Evolutionary conservation across 2,329 filamentous ascomycete species (phyloP).

Genomic region (Fusarium sp.): DNA sequence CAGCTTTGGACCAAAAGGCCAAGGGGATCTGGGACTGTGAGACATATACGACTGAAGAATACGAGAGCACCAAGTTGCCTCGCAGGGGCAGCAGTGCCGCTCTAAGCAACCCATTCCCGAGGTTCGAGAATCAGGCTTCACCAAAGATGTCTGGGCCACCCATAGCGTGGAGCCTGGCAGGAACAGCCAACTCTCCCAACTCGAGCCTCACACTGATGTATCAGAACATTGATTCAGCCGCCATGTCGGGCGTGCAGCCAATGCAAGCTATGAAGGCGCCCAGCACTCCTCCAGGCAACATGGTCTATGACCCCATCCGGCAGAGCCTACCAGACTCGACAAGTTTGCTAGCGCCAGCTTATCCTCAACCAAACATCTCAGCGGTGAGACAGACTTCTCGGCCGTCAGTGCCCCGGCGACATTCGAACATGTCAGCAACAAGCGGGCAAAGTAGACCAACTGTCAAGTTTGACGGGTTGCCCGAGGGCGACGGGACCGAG

Average conservation of each 20-base stretch:
- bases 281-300: constrained; percentile 66
- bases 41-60: constrained; percentile 77
- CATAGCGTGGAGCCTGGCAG: constrained; percentile 89
- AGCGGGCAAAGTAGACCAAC: constrained; percentile 37
- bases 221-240: constrained; percentile 59
- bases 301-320: constrained; percentile 71
- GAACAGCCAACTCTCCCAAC: constrained; percentile 86
- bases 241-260: constrained; percentile 14
- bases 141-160: constrained; percentile 60
- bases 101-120: constrained; percentile 56
- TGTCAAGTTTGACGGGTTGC: constrained; percentile 47
- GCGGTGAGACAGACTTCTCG: constrained; percentile 59
- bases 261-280: constrained; percentile 47
- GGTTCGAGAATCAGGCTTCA: constrained; percentile 59
- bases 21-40: constrained; percentile 87
- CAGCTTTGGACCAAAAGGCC: constrained; percentile 86
- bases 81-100: constrained; percentile 55
- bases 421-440: constrained; percentile 37
- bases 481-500: constrained; percentile 50
- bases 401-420: constrained; percentile 42
- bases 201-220: constrained; percentile 87
- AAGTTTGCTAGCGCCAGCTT: constrained; percentile 61
- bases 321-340: constrained; percentile 64
- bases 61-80: constrained; percentile 74
- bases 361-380: constrained; percentile 62